Conservation (phyloP, 768 basidiomycete genomes). For the Sarcodon aspratus region DNA sequence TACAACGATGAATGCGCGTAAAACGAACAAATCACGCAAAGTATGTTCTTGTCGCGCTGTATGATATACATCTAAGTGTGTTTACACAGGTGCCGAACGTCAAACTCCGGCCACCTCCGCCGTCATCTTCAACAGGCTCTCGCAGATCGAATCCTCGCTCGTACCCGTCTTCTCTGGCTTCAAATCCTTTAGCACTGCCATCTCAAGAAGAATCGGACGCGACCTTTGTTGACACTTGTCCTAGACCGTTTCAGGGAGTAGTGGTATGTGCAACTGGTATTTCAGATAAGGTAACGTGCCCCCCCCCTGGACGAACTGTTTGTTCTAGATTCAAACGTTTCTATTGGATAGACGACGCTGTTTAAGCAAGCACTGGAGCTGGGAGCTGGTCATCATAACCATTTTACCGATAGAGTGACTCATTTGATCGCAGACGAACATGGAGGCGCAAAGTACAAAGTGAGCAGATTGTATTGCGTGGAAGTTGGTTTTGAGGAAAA, state of each 20-base stretch:
- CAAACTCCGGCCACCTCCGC: conserved; percentile 53
- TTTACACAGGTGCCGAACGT: conserved; percentile 64
- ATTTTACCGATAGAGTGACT: conserved; percentile 80
- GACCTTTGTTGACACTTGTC: conserved; percentile 22
- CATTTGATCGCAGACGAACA: conserved; percentile 78
- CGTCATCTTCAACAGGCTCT: conserved; percentile 23
- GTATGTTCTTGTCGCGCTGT: conserved; percentile 15
- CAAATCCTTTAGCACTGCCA: conserved; percentile 18
- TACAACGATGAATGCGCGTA: neutral
- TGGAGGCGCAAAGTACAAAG: conserved; percentile 78
- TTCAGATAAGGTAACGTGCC: conserved; percentile 57
- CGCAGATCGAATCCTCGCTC: conserved; percentile 34
- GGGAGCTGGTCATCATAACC: conserved; percentile 56
- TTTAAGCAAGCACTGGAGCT: conserved; percentile 74
- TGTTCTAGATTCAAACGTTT: neutral
- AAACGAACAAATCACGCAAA: conserved; percentile 53
- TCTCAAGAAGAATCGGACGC: neutral
- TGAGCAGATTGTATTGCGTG: conserved; percentile 18
- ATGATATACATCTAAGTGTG: neutral
- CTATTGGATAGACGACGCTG: conserved; percentile 39
- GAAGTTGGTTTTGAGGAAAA: neutral
- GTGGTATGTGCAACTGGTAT: conserved; percentile 69
- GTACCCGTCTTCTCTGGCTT: conserved; percentile 32
- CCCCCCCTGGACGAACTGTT: neutral
- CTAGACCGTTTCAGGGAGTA: conserved; percentile 56